phyloP scores from a whole-genome alignment of 352 stramenopile species.

The Pythium phragmitis region DNA sequence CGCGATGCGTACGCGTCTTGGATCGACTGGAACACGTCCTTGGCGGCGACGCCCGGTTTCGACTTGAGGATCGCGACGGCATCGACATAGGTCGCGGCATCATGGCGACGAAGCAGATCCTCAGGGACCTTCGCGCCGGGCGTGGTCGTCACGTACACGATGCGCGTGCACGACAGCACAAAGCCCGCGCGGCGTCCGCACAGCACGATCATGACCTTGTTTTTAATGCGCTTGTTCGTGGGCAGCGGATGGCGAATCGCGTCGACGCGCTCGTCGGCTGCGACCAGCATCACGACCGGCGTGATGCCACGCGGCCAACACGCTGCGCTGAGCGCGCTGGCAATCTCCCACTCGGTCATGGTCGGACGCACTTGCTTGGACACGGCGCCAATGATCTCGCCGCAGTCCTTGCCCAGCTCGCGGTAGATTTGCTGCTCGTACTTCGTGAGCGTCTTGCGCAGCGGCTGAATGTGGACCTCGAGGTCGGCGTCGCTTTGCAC shows the following conservation, averaged over 20 bases:
- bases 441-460: conserved; percentile 48
- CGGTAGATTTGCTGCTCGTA: conserved; percentile 63
- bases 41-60: conserved; percentile 31
- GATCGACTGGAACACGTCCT: conserved; percentile 52
- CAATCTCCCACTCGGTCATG: conserved; percentile 61
- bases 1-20: conserved; percentile 55
- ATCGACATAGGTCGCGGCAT: conserved; percentile 72
- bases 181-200: conserved; percentile 64
- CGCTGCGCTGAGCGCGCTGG: conserved; percentile 36
- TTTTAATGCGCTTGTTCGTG: conserved; percentile 63
- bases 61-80: conserved; percentile 50
- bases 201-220: conserved; percentile 79
- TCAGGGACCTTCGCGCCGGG: conserved; percentile 25
- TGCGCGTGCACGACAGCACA: conserved; percentile 59
- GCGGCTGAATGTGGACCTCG: conserved; percentile 30
- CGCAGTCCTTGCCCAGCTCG: conserved; percentile 54
- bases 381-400: conserved; percentile 58
- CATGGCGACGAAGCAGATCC: conserved; percentile 55
- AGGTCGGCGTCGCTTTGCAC: conserved; percentile 28
- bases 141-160: conserved; percentile 61
- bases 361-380: conserved; percentile 38
- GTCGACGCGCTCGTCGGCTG: conserved; percentile 65
- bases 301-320: conserved; percentile 48
- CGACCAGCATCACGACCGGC: conserved; percentile 59
- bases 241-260: conserved; percentile 65